Evolutionary conservation across 1,284 basidiomycete species (phyloP), one percentile per base, ranked within the genome.

Genomic region (Trametes hirsuta): DNA sequence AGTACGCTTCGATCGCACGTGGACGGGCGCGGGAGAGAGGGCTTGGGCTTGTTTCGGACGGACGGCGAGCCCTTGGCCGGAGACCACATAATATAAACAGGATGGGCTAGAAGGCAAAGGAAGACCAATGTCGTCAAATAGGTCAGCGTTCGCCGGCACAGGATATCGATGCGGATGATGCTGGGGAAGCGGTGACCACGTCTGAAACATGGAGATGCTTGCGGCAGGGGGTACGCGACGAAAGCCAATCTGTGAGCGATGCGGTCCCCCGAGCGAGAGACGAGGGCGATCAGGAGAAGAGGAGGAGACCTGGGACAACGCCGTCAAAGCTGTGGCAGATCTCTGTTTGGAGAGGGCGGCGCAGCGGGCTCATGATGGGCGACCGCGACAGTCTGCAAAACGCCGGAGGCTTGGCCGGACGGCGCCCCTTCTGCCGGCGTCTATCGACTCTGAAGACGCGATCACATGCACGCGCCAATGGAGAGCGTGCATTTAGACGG

Each of bases 391-490:
- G 30, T 1, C 30, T 30, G 30, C 30, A 30, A 30, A 30, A 30
- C 30, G 30, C 30, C 30, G 30, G 30, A 30, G 30, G 5, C 30
- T 30, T 30, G 30, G 30, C 30, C 30, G 30, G 30, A 30, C 5
- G 30, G 30, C 30, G 30, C 2, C 5, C 30, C 30, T 24, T 14
- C 2, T 9, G n/a, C 35, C 36, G 48, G 48, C 48, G 48, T 30
- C 22, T 40, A 40, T 9, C 30, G 5, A 8, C 30, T 8, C 8
- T 6, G n/a, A 34, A 40, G 39, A 51, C 51, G 10, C 51, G 51
- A 53, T 53, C 51, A 53, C 51, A 53, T 53, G 51, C 41, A 9
- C 51, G 50, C n/a, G 21, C 34, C 22, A 51, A 34, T 22, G 5
- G 6, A 39, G 6, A 15, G 8, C 15, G 21, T 14, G 36, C 10